These are phyloP conservation scores for Alternaria ventricosa DNA, from an alignment of 2,329 filamentous ascomycete species.

Conservation along the genomic window DNA sequence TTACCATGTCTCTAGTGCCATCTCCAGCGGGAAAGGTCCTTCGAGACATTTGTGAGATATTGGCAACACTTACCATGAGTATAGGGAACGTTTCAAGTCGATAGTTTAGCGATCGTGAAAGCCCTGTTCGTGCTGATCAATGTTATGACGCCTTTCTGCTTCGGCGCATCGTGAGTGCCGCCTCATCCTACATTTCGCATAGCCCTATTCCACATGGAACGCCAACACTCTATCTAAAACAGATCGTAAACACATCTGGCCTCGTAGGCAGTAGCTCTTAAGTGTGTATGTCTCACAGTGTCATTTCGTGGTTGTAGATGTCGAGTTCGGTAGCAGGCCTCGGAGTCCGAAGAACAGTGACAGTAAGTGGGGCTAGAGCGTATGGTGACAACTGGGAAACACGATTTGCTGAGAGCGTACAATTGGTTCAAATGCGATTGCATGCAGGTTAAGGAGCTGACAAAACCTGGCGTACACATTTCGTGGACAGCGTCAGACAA, in stretches of 20 bases:
- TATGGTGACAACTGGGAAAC: background rate
- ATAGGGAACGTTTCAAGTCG: background rate
- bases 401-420: background rate
- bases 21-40: background rate
- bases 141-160: background rate
- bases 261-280: background rate
- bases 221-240: background rate
- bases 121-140: background rate
- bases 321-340: background rate
- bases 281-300: background rate
- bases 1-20: background rate
- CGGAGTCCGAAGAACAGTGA: background rate
- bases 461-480: background rate
- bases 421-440: background rate
- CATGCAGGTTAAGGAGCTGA: background rate
- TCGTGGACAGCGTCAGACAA: background rate
- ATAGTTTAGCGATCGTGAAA: background rate
- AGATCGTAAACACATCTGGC: background rate
- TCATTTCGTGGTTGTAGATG: background rate
- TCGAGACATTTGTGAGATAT: background rate
- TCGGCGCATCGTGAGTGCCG: background rate
- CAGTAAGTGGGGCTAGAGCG: background rate
- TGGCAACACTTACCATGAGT: background rate
- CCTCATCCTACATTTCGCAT: background rate
- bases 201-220: background rate